A percentile compares a stretch with the other conserved stretches of the same genome.
These are phyloP conservation scores for Adiantum capillusveneris DNA, from an alignment of 75 land plant genomes.

Conservation along the genomic window DNA sequence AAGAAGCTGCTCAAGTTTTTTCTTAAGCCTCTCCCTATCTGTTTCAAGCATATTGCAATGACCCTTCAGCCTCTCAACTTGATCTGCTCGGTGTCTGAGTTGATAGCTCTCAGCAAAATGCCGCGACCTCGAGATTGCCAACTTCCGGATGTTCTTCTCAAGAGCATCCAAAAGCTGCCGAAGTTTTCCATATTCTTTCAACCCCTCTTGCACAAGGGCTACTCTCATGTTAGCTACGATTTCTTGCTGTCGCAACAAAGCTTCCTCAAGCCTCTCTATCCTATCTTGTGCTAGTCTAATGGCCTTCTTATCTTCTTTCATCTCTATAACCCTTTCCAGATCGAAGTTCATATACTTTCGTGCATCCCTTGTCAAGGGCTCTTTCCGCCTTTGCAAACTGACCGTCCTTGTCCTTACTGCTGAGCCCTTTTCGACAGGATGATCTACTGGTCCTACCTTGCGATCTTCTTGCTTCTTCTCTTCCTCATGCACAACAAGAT, in stretches of 20 bases:
- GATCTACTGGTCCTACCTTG: too few species aligned
- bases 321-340: neutral
- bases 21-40: neutral
- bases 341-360: neutral
- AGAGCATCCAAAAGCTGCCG: neutral
- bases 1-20: neutral
- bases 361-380: too few species aligned
- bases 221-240: neutral
- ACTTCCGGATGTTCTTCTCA: neutral
- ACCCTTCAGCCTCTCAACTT: neutral
- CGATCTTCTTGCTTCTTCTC: too few species aligned
- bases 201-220: neutral
- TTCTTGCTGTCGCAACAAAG: neutral
- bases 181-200: neutral
- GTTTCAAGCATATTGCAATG: neutral
- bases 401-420: too few species aligned
- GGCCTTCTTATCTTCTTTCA: constrained; percentile 1
- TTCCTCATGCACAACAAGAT: neutral
- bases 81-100: neutral
- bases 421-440: too few species aligned
- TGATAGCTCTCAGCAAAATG: constrained; percentile 1
- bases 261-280: neutral
- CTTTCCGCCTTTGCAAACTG: too few species aligned
- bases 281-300: neutral
- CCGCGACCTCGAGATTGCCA: neutral